Evolutionary conservation across 2,329 filamentous ascomycete species (phyloP), one percentile per base, ranked within the genome.

Genomic region (Albophoma yamanashiensis): DNA sequence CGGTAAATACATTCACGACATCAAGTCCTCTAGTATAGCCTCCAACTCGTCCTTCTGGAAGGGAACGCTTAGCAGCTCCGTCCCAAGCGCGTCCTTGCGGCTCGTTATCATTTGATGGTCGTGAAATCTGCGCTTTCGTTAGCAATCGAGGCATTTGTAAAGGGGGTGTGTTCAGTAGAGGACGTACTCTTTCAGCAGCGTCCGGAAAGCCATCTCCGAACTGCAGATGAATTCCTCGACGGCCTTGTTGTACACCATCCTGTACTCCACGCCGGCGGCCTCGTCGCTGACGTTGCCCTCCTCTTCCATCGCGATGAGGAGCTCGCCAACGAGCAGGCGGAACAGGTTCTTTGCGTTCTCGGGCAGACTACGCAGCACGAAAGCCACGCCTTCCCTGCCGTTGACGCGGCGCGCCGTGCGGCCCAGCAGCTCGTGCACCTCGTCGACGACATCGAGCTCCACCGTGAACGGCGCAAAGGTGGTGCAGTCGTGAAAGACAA

Each of bases 101-200:
- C 89, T 95, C 59, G 91, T 91, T 64, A 99, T 89, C 86, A 99
- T 97, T 70, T 97, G 91, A 77, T 99, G 94, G 69, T 99, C 94
- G 71, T 97, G 91, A 73, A 99, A 94, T 74, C 86, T 89, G 65
- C 17, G 34, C 5, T 57, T 36, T n/a, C 20, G 70, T 78, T 62
- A 74, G 68, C 56, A 61, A 27, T 20, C 9, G 8, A 47, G 15
- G 7, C 31, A 34, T 15, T 14, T 22, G 20, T 47, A 4, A 42
- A 22, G 3, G 38, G 38, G 14, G 31, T 4, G 4, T 27, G 40
- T 42, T 36, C 22, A 36, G 27, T 60, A 56, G 5, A 59, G 31
- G 25, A 75, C 85, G 63, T 74, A 94, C 82, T 99, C 94, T 76
- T 97, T 97, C 63, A 99, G 75, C 70, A 99, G 73, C 34, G 92